Conservation (phyloP, 192 early-diverging fungal genomes). For the Backusella tuberculispora region DNA sequence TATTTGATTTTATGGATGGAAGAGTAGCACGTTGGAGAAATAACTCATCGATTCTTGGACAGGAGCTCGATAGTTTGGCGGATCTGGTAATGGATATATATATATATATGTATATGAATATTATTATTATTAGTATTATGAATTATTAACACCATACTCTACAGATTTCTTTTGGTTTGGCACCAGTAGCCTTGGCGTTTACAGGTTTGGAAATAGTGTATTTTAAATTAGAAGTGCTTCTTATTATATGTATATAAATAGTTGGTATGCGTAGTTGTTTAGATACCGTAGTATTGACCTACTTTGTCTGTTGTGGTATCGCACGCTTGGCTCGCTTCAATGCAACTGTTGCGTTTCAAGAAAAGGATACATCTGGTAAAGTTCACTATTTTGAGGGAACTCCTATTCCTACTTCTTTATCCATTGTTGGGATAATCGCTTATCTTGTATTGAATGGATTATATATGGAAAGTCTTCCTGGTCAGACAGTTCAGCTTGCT, state of each 20-base stretch:
- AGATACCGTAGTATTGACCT: constrained; percentile 74
- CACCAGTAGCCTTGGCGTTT: constrained; percentile 34
- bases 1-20: constrained; percentile 79
- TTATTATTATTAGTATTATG: background rate
- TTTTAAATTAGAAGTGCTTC: background rate
- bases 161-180: constrained; percentile 54
- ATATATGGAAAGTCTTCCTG: constrained; percentile 58
- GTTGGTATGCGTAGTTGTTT: constrained; percentile 83
- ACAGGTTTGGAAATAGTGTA: constrained; percentile 14
- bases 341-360: constrained; percentile 78
- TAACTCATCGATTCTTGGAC: constrained; percentile 74
- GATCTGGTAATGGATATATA: constrained; percentile 65
- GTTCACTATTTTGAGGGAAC: constrained; percentile 87
- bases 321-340: constrained; percentile 88
- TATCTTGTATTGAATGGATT: constrained; percentile 53
- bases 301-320: constrained; percentile 87
- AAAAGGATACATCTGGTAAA: constrained; percentile 76
- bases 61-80: constrained; percentile 88
- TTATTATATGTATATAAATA: constrained; percentile 22
- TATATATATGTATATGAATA: background rate
- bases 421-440: constrained; percentile 66
- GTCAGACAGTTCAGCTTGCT: constrained; percentile 56
- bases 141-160: background rate
- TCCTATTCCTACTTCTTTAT: constrained; percentile 82
- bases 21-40: constrained; percentile 84